Conservation (phyloP, 768 basidiomycete genomes). For the Imleria badia region DNA sequence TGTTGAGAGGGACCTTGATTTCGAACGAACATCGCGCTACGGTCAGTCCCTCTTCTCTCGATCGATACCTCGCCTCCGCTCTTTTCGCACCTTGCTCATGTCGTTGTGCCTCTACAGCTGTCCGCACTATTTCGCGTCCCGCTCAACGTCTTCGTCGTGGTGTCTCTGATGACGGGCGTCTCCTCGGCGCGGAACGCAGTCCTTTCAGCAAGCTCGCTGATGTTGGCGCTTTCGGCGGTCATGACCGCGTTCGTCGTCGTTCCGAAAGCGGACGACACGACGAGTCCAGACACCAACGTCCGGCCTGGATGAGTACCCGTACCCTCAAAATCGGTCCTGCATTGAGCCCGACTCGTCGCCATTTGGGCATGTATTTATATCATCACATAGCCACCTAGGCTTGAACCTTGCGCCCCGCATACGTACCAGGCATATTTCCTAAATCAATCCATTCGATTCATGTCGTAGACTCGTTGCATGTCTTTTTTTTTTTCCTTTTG, state of each 20-base stretch:
- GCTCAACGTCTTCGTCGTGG: constrained; percentile 70
- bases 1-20: constrained; percentile 64
- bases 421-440: no score
- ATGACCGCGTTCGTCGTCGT: constrained; percentile 54
- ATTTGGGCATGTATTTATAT: background rate
- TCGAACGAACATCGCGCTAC: constrained; percentile 74
- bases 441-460: no score
- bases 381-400: background rate
- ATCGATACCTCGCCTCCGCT: background rate
- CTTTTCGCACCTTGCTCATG: background rate
- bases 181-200: constrained; percentile 62
- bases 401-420: background rate
- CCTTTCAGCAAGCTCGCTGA: constrained; percentile 54
- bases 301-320: constrained; percentile 2
- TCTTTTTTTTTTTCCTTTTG: no score
- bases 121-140: constrained; percentile 74
- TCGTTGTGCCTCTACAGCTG: constrained; percentile 39
- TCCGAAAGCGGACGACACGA: constrained; percentile 28
- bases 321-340: no score
- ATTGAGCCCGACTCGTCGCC: no score
- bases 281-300: constrained; percentile 17
- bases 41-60: constrained; percentile 36
- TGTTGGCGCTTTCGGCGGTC: constrained; percentile 58
- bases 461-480: no score
- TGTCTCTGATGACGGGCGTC: constrained; percentile 66